These are phyloP conservation scores for Dalechampia spathulata DNA, from an alignment of 441 rosid genomes.

Conservation along the genomic window DNA sequence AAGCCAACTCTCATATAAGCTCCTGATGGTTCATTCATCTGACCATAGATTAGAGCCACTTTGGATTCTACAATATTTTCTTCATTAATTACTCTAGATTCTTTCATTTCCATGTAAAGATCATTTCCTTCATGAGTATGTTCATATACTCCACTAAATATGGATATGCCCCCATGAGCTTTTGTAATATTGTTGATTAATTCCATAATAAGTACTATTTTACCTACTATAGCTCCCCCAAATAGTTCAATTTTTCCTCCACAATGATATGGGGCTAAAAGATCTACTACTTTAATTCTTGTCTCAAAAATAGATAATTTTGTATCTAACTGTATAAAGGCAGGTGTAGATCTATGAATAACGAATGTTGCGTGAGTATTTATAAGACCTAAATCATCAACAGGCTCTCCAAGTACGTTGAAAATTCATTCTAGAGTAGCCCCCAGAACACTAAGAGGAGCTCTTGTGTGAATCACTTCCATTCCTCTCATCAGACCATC, in stretches of 20 bases:
- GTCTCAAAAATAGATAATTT: no score
- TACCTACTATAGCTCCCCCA: background rate
- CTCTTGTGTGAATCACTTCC: conserved; percentile 9
- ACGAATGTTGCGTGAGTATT: no score
- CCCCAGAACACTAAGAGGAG: conserved; percentile 14
- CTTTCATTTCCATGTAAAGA: conserved; percentile 9
- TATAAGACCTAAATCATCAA: no score
- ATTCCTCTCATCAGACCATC: conserved; percentile 7
- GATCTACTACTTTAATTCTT: no score
- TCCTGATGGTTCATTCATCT: background rate
- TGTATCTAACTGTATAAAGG: no score
- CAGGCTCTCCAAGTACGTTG: no score
- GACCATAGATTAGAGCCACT: background rate
- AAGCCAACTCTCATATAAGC: background rate
- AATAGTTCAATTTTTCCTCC: no score
- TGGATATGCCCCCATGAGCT: no score
- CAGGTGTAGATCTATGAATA: no score
- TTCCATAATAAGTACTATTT: background rate
- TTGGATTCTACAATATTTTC: no score
- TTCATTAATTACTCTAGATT: conserved; percentile 2
- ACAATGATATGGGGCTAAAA: no score
- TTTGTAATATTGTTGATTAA: background rate
- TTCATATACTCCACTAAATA: conserved; percentile 10
- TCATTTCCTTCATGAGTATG: conserved; percentile 11
- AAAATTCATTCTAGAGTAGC: background rate